phyloP scores from a whole-genome alignment of 2,329 filamentous ascomycete species.

The Fusarium mundagurra region DNA sequence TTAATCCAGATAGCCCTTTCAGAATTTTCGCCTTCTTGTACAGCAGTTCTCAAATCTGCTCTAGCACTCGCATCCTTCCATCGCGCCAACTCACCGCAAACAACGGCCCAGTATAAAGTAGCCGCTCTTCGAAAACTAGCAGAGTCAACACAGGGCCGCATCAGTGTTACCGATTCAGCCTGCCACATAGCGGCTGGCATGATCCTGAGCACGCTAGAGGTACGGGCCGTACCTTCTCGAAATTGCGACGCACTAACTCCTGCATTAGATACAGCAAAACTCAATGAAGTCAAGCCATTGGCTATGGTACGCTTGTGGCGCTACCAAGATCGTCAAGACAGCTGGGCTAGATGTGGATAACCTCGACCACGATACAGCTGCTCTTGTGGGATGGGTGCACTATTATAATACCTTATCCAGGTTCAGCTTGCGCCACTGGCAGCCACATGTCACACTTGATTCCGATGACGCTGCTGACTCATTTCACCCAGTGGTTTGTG shows the following conservation, averaged over 20 bases:
- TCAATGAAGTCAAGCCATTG: slow-evolving; percentile 30
- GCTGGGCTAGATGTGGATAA: slow-evolving; percentile 6
- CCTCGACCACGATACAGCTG: background rate
- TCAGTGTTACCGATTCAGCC: background rate
- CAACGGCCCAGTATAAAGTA: background rate
- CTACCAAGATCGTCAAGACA: slow-evolving; percentile 20
- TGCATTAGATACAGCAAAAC: slow-evolving; percentile 20
- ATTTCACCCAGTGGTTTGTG: slow-evolving; percentile 19
- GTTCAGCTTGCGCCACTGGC: slow-evolving; percentile 35
- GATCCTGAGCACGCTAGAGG: slow-evolving; percentile 29
- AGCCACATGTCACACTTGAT: background rate
- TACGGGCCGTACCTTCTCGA: background rate
- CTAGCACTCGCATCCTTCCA: slow-evolving; percentile 31
- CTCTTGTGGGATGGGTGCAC: slow-evolving; percentile 31
- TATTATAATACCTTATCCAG: slow-evolving; percentile 23
- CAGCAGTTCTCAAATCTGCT: slow-evolving; percentile 19
- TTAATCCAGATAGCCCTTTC: slow-evolving; percentile 33
- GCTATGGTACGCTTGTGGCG: slow-evolving; percentile 35
- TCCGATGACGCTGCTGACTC: background rate
- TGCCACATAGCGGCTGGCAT: slow-evolving; percentile 38
- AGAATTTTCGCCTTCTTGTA: background rate
- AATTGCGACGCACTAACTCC: background rate
- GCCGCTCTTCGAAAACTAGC: slow-evolving; percentile 21
- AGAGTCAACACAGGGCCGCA: background rate
- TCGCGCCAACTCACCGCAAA: background rate